A percentile compares a stretch with the other conserved stretches of the same genome.
Evolutionary conservation across 2,329 filamentous ascomycete species (phyloP).

Genomic region (Pyricularia sp.): DNA sequence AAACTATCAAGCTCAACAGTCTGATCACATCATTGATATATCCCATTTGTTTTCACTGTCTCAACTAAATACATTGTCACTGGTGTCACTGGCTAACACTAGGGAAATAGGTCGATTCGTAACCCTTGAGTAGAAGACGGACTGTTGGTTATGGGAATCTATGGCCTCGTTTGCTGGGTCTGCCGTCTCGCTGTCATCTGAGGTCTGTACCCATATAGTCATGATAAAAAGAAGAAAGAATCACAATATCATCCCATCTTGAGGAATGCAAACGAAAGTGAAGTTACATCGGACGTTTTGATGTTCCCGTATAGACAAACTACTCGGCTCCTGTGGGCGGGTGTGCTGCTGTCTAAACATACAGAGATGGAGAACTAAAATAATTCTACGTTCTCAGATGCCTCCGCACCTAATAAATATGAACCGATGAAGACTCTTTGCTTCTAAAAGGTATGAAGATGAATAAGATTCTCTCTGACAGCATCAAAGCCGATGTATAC

Average conservation of each 20-base stretch:
- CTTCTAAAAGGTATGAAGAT: not conserved
- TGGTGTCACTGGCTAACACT: not conserved
- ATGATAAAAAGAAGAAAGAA: not conserved
- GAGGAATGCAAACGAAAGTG: not conserved
- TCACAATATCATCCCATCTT: not conserved
- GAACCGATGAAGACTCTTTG: not conserved
- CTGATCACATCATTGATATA: slow-evolving; percentile 1
- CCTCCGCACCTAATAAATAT: not conserved
- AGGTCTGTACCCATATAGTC: no score
- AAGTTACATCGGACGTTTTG: not conserved
- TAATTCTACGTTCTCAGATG: not conserved
- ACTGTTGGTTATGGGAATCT: no score
- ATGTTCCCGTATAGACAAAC: not conserved
- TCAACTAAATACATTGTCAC: not conserved
- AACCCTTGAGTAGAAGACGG: not conserved
- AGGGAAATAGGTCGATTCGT: not conserved
- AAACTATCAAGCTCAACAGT: slow-evolving; percentile 48
- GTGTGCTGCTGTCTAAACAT: not conserved
- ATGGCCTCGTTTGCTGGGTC: no score
- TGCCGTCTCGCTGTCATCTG: no score
- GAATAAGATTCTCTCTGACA: not conserved
- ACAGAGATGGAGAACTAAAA: not conserved
- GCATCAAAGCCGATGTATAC: not conserved
- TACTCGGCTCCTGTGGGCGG: not conserved
- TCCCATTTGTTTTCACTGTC: not conserved